Evolutionary conservation across 208 protist genomes (phyloP), one percentile per base, ranked within the genome.

Genomic region (Naegleria lovaniensis): DNA sequence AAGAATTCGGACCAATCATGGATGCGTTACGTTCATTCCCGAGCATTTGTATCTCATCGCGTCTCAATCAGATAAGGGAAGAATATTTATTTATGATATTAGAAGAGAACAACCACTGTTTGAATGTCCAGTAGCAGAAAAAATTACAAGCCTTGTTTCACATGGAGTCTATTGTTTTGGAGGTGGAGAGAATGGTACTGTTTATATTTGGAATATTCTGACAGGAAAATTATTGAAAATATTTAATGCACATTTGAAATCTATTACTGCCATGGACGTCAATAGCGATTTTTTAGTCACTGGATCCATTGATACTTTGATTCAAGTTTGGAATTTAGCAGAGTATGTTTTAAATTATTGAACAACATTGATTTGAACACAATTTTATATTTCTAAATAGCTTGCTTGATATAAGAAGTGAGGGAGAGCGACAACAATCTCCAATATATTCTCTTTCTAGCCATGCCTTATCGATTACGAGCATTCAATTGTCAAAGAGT

Each of bases 261-360:
- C 41, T 39, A 38, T 88, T 55, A 38, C 39, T n/a, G 38, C 36
- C 40, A 29, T 51, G 41, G 41, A 29, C 38, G 13, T 25, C 16
- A 38, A 88, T 38, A 19, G 15, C 0, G 19, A 25, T 29, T 58
- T 88, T 15, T 39, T 88, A 38, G n/a, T 88, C 39, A 58, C 84
- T 5, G 84, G 84, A 39, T 36, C 36, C 38, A 0, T 22, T 15
- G 84, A 88, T 39, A 88, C 84, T 39, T 11, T 88, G 4, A 88
- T 88, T 38, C 43, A 88, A n/a, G 84, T 88, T 25, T 88, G 39
- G 41, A 58, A n/a, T 59, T 52, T 88, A 36, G 43, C 84, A 51
- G 83, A 85, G 83, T 85, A 85, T 43, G 76, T 84, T 84, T 84
- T 40, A 40, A 19, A 11, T 84, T 19, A 40, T 40, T 85, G 6